Base-by-base conservation (phyloP, 495 filamentous ascomycete species). In the Entonaema liquescens region DNA sequence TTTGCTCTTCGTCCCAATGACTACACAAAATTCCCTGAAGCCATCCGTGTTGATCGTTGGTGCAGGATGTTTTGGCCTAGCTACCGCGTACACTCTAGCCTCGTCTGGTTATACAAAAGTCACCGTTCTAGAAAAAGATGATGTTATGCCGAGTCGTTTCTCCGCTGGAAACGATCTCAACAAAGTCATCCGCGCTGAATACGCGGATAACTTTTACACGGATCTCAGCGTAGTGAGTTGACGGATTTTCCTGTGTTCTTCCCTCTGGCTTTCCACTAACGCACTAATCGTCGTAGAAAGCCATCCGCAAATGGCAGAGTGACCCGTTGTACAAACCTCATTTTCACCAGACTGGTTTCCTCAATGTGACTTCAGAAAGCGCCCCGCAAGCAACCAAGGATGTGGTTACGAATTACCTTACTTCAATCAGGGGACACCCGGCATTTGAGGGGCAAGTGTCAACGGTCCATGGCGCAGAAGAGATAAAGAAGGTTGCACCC, bases 141-240 rank as follows among this genome's bases (percentile, higher is more conserved):
- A 75, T 15, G 67, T 76, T 12, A 29, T 84, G 31, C 83, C 83
- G 17, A 75, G 79, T 5, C 71, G 73, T 1, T 81, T 71, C 47
- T 85, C 82, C 1, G 85, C 86, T 5, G 83, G 77, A 42, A 80
- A 83, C 71, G 84, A 88, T 67, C 67, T 85, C 23, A 88, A 85
- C 70, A 88, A 88, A 76, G 85, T 88, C 60, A 79, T 87, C 44
- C 81, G 86, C 11, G 82, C 83, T 13, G 84, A 87, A 59, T 87
- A 88, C 59, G 83, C 85, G 42, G 84, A 86, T 73, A 75, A 76
- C 9, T 85, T 85, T 64, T 88, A 88, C 50, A 81, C 82, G 0
- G 79, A 85, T 19, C 70, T 86, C 52, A 56, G 35, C 2, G 28
- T 65, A 35, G 62, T 65, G 36, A 56, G 62, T 56, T 26, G 42